Base-by-base conservation (phyloP, 441 rosid species). In the Gossypium aridum region DNA sequence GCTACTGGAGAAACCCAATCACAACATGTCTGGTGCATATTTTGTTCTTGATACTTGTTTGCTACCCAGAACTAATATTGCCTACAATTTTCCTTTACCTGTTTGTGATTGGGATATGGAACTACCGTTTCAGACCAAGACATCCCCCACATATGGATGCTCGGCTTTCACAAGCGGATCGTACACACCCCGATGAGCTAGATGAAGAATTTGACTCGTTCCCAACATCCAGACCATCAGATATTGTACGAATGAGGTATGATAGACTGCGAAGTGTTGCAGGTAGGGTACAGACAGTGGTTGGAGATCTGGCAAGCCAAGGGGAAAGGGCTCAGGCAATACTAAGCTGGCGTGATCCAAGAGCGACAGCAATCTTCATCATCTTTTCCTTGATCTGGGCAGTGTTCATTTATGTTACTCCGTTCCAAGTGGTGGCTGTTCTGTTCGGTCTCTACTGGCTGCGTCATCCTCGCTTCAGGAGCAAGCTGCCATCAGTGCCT, bases 331-430 rank as follows among this genome's bases (percentile, higher is more conserved):
- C 83, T 31, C 90, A 83, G 56, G 94, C 91, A 8, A 34, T 90
- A 31, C 82, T 90, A 51, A 88, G 90, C 85, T 90, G 94, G 94
- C 80, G 94, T 74, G 94, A 90, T 80, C 84, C 94, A 10, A 83
- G 94, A 73, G 94, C 85, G 10, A 90, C 90, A 0, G 83, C 94
- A 51, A 83, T 90, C 63, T 86, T 90, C 66, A 84, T 90, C 68
- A 73, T 88, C 79, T 77, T 88, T 59, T 73, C 89, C 3, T 74
- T 90, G 85, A 81, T 88, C 71, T 82, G 75, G 82, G 91, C 94
- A 1, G 83, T 86, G 63, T 78, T 89, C 67, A 83, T 90, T 49
- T 90, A 90, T 53, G 66, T 90, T 34, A 86, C 91, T 16, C 94
- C 94, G 8, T 86, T 90, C 78, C 89, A 87, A 73, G 88, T 90